phyloP scores from a whole-genome alignment of 495 filamentous ascomycete genomes.

The Neurospora sp. region DNA sequence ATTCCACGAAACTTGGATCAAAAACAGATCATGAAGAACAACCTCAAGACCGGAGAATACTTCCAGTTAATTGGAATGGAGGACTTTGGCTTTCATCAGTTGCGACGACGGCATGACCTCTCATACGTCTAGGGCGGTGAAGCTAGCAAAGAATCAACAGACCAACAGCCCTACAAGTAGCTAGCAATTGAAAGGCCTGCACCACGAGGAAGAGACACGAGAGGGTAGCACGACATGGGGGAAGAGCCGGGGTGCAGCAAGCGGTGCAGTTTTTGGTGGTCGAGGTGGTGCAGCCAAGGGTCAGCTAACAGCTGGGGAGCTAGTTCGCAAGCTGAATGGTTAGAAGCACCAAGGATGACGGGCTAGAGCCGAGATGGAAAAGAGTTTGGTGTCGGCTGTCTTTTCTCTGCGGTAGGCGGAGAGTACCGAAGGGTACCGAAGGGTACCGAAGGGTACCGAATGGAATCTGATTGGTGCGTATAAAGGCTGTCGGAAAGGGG shows the following conservation, averaged over 20 bases:
- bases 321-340: not conserved
- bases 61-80: not conserved
- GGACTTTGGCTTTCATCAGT: not conserved
- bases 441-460: too few relatives aligned
- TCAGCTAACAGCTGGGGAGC: not conserved
- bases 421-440: too few relatives aligned
- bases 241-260: not conserved
- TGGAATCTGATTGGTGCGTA: not conserved
- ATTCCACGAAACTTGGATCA: not conserved
- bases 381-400: not conserved
- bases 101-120: not conserved
- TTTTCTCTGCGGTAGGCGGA: not conserved
- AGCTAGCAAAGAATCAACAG: not conserved
- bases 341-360: not conserved
- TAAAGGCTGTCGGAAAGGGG: not conserved
- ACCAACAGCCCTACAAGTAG: not conserved
- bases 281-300: not conserved
- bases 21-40: not conserved
- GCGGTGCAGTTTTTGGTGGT: not conserved
- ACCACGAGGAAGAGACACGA: not conserved
- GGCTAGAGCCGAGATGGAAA: not conserved
- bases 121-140: not conserved
- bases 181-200: not conserved
- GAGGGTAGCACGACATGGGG: not conserved
- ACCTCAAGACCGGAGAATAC: not conserved